Evolutionary conservation across 2,329 filamentous ascomycete genomes (phyloP), one percentile per base, ranked within the genome.

Genomic region (Hymenoscyphus albidus): DNA sequence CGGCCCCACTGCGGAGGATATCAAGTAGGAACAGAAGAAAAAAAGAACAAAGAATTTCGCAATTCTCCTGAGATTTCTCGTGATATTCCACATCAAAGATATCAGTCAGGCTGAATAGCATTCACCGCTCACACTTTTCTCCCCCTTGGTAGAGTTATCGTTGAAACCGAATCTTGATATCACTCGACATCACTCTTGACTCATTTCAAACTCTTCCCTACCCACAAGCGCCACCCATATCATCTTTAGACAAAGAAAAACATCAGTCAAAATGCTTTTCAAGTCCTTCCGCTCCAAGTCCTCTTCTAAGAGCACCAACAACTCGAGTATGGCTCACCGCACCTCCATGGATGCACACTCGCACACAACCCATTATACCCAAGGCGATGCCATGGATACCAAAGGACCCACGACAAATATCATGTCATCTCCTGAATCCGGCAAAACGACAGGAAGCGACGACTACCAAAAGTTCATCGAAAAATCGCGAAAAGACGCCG

Each of bases 401-500:
- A 63, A 57, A n/a, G 40, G 40, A 35, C 39, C 31, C 14, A 31
- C 39, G 13, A 48, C 55, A 16, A 58, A 40, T 13, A 58, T 31
- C 61, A 48, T 63, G 6, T 64, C 58, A 6, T 18, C 58, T 2
- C n/a, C 10, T 16, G 42, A 60, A 22, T 14, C 62, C 14, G 56
- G 58, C 5, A 62, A 62, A 27, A 18, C 55, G 31, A 32, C 22
- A 32, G 55, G 14, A 12, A 32, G 27, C 31, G 31, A 42, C 42
- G 70, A 71, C 59, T 71, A 66, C 39, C 56, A 65, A 27, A 65
- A 68, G n/a, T 72, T 72, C 56, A 35, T 72, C 39, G 65, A 62
- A 39, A 67, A 70, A 18, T 67, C 67, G 13, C 63, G 59, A 39
- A 65, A 64, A 32, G 69, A 67, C 14, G 69, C 58, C 3, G 67